Evolutionary conservation across 345 rosid genomes (phyloP), one percentile per base, ranked within the genome.

Genomic region (Eucalyptus microcorys): DNA sequence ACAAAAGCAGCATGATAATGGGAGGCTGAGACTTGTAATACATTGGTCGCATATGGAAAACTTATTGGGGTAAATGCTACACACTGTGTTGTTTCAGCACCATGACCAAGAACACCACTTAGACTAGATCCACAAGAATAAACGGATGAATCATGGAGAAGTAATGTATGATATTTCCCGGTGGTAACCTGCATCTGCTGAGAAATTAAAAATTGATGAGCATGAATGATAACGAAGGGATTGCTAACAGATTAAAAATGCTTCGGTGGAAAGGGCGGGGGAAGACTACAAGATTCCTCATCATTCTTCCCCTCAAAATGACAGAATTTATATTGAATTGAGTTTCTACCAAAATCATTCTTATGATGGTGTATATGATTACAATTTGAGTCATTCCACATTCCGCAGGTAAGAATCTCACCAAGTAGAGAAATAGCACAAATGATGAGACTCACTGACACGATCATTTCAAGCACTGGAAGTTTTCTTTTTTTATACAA

Each of bases 151-250:
- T 97, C 92, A 89, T 94, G 94, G 92, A 96, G 95, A 84, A 97
- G 93, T 93, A 97, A 91, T 57, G 99, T 97, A 92, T 96, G 99
- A 93, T 96, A 94, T 93, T 93, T 96, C 89, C 99, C 99, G 2
- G 99, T 96, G 76, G 99, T 95, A 87, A 96, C 91, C 95, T 96
- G 99, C 99, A 97, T 95, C 99, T 96, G 97, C 91, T 87, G 47
- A 30, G 6, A 50, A 90, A 66, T 92, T 88, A 79, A 53, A 90
- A 89, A 88, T 12, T 40, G 88, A 90, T 22, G 19, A 86, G 64
- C 43, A 43, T 53, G 43, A 79, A 90, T 87, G 55, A 88, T 84
- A 66, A 91, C 55, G 45, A 37, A 76, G 24, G 47, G 47, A 76
- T 76, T 40, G 47, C 47, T 76, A 76, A 40, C 47, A 76, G 47